These are phyloP conservation scores for Coprinopsis sp. DNA, from an alignment of 768 basidiomycete genomes.

Conservation along the genomic window DNA sequence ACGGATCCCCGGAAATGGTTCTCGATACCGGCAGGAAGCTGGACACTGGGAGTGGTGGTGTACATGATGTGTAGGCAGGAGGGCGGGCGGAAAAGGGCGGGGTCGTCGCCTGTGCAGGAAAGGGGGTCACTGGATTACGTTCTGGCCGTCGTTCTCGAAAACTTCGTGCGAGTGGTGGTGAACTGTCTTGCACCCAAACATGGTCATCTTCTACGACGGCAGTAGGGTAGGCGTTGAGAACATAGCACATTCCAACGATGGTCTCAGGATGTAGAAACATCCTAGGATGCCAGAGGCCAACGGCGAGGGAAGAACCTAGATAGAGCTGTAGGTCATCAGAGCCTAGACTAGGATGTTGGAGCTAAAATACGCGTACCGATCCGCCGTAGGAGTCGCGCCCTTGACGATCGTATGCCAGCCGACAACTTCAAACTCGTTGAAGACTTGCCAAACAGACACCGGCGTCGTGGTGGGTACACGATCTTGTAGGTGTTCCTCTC, in stretches of 20 bases:
- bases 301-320: conserved; percentile 48
- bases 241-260: conserved; percentile 16
- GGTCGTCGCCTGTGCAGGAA: conserved; percentile 28
- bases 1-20: conserved; percentile 47
- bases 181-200: conserved; percentile 8
- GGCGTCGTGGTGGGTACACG: conserved; percentile 80
- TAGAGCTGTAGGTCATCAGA: conserved; percentile 55
- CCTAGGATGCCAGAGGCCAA: conserved; percentile 25
- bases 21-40: conserved; percentile 46
- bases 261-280: conserved; percentile 20
- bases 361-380: conserved; percentile 52
- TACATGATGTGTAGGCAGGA: conserved; percentile 80
- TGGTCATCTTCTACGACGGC: conserved; percentile 27
- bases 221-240: conserved; percentile 23
- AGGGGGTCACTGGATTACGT: conserved; percentile 39
- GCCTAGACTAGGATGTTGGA: conserved; percentile 5
- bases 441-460: conserved; percentile 78
- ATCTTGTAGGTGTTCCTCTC: conserved; percentile 48
- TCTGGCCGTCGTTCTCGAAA: conserved; percentile 53
- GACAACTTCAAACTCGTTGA: conserved; percentile 82
- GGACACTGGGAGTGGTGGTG: conserved; percentile 55
- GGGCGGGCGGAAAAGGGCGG: conserved; percentile 46
- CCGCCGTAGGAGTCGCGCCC: conserved; percentile 81
- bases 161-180: conserved; percentile 40
- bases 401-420: conserved; percentile 91